Base-by-base conservation (phyloP, 148 eudicot genomes). In the Camellia granthamiana region DNA sequence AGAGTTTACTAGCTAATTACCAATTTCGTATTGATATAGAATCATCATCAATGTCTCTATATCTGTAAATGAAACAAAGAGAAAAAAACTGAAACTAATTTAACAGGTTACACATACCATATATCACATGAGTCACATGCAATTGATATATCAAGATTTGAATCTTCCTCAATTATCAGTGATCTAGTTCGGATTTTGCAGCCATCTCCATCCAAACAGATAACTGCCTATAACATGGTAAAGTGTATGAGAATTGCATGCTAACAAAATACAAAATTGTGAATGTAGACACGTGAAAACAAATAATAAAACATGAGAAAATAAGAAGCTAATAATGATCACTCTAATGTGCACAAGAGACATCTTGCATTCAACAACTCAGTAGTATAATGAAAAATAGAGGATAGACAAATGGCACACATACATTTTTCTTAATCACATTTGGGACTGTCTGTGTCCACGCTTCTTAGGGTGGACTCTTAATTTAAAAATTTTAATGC, bases 91-190 rank as follows among this genome's bases (percentile, higher is more conserved):
- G 62, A 74, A 14, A 21, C 38, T 72, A 8, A 49, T 41, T 41
- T 13, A 41, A 38, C 69, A 19, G 75, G 21, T 30, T 58, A 52
- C 71, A 11, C 78, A 44, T 92, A 94, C 98, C 98, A 94, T 81
- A 80, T 84, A 87, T 94, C 97, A 86, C 98, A 94, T 80, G 90
- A 87, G 89, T 94, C 98, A 86, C 98, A 94, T 63, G 98, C 98
- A 83, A 94, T 89, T 65, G 98, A 94, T 85, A 93, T 94, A 81
- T 94, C 98, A 70, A 90, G 86, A 79, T 85, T 79, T 81, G 85
- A 77, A 79, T 84, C 86, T 84, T 90, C 97, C 72, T 89, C 95
- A 81, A 80, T 81, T 79, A 88, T 81, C 72, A 87, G 82, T 79
- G 86, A 91, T 72, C 87, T 88, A 81, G 81, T 89, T 59, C 92